phyloP scores from a whole-genome alignment of 2,329 filamentous ascomycete genomes.

The Calonectria montana region DNA sequence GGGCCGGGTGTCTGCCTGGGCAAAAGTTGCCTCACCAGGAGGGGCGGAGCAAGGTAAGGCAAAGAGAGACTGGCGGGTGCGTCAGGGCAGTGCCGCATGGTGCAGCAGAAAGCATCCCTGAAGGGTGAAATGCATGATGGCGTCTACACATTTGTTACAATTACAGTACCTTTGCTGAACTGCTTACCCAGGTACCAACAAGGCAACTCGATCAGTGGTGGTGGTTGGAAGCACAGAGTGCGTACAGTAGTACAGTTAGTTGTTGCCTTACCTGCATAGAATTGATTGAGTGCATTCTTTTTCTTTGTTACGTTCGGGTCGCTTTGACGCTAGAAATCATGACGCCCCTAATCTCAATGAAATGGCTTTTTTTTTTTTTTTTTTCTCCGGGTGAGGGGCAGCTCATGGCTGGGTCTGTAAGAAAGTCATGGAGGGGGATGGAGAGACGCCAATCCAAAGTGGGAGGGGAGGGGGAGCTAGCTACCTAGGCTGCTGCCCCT shows the following conservation, averaged over 20 bases:
- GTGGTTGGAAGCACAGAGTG: background rate
- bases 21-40: background rate
- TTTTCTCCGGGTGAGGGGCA: background rate
- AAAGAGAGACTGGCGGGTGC: background rate
- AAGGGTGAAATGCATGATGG: background rate
- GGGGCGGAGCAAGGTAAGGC: background rate
- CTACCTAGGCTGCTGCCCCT: conserved; percentile 17
- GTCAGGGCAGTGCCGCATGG: conserved; percentile 11
- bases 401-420: background rate
- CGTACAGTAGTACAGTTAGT: background rate
- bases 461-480: conserved; percentile 32
- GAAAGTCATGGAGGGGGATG: background rate
- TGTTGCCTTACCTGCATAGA: background rate
- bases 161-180: background rate
- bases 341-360: conserved; percentile 3
- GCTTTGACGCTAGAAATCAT: conserved; percentile 7
- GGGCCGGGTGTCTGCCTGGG: background rate
- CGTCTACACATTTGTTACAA: background rate
- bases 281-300: background rate
- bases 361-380: conserved; percentile 1
- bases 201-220: background rate
- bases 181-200: background rate
- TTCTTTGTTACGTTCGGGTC: background rate
- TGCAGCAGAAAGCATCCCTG: conserved; percentile 1
- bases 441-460: conserved; percentile 26